These are phyloP conservation scores for Uncinocarpus reesii DNA, from an alignment of 2,329 filamentous ascomycete species.

Conservation along the genomic window DNA sequence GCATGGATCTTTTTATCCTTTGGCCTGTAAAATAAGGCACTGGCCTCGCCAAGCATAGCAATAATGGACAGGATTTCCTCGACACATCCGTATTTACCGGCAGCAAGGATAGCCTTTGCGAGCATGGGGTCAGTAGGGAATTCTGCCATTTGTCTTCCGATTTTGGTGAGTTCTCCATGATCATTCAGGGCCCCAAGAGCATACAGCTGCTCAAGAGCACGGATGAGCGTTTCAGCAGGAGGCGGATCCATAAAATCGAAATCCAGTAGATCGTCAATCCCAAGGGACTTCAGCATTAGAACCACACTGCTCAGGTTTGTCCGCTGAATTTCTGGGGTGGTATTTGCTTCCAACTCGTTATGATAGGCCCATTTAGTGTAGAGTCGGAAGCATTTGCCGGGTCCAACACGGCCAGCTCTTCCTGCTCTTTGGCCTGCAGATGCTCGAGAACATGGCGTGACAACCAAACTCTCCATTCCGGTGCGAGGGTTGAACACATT, in stretches of 20 bases:
- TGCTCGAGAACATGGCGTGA: constrained; percentile 82
- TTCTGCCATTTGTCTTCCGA: constrained; percentile 89
- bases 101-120: constrained; percentile 76
- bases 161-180: constrained; percentile 75
- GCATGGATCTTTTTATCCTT: constrained; percentile 97
- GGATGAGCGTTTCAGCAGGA: constrained; percentile 77
- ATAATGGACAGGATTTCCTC: constrained; percentile 88
- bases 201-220: constrained; percentile 81
- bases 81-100: constrained; percentile 82
- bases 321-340: constrained; percentile 84
- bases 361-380: constrained; percentile 92
- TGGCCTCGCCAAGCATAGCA: constrained; percentile 84
- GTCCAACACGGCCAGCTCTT: constrained; percentile 80
- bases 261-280: constrained; percentile 82
- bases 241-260: constrained; percentile 97
- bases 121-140: constrained; percentile 90
- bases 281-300: constrained; percentile 74
- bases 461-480: constrained; percentile 83
- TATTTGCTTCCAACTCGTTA: constrained; percentile 87
- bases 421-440: constrained; percentile 89
- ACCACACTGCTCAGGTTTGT: constrained; percentile 79
- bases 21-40: constrained; percentile 81
- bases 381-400: constrained; percentile 84
- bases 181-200: constrained; percentile 82
- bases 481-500: constrained; percentile 86